A percentile compares a stretch with the other conserved stretches of the same genome.
These are phyloP conservation scores for Cladobotryum mycophilum DNA, from an alignment of 2,329 filamentous ascomycete genomes.

Conservation along the genomic window DNA sequence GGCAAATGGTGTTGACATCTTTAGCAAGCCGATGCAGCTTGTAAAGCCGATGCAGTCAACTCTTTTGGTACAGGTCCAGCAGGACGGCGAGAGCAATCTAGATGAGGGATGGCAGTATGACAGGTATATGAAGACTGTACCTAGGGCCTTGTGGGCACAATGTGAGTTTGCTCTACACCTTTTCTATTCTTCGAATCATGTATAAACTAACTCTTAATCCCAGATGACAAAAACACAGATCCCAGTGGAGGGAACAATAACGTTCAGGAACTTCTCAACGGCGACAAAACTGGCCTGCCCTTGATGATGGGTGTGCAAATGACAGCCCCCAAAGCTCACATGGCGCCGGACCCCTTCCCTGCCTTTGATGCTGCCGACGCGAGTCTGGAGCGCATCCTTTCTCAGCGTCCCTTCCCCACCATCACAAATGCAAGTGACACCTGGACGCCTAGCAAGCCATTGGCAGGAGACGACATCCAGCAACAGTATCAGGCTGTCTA, in stretches of 20 bases:
- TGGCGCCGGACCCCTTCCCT: constrained; percentile 4
- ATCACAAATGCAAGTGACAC: not conserved
- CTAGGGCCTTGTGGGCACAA: constrained; percentile 4
- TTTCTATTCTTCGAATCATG: not conserved
- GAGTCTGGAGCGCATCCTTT: not conserved
- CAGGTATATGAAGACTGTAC: constrained; percentile 3
- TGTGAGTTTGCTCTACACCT: constrained; percentile 1
- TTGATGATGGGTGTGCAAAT: constrained; percentile 8
- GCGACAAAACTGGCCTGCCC: not conserved
- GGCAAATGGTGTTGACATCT: not conserved
- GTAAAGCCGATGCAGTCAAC: not conserved
- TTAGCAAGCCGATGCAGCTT: constrained; percentile 1
- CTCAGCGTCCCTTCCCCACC: not conserved
- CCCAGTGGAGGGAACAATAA: constrained; percentile 5
- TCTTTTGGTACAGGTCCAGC: not conserved
- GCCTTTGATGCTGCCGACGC: constrained; percentile 3
- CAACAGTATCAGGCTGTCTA: constrained; percentile 1
- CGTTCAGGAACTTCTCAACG: constrained; percentile 6
- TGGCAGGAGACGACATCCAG: not conserved
- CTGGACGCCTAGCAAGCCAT: not conserved
- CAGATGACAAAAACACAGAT: constrained; percentile 2
- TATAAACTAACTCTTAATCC: not conserved
- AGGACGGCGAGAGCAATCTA: not conserved
- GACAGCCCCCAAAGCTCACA: not conserved
- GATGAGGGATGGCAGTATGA: constrained; percentile 3